Base-by-base conservation (phyloP, 768 basidiomycete species). In the Leccinum subtestaceum region DNA sequence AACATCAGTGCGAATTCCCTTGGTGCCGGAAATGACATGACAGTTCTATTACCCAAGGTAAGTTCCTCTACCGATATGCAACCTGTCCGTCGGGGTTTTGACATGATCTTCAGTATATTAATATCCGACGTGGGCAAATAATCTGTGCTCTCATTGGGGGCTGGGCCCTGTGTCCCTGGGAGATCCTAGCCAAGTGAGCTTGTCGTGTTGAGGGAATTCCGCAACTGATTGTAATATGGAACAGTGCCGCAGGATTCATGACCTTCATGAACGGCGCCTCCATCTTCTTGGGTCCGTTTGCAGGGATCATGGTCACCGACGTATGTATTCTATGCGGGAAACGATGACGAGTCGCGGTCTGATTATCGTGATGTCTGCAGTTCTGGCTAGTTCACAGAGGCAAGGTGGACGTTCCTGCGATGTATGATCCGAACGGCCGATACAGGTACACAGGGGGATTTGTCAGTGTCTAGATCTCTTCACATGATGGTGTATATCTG, bases 121-220 rank as follows among this genome's bases (percentile, higher is more conserved):
- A 95, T 68, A 91, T 94, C 61, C 80, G 83, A 53, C 80, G 93
- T 10, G 94, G 94, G 1, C 86, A 87, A 66, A 73, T 91, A 60
- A 76, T 95, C 34, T 93, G 91, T 62, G 89, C 91, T 0, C 55
- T 95, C 50, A 68, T 95, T 5, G 91, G 91, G 2, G 91, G 91
- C 1, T 95, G 93, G 93, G 84, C 81, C 0, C 72, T 92, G n/a
- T 85, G 84, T 61, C 91, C 93, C 4, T 95, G 93, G 93, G 85
- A 93, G 72, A 92, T 95, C 55, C 76, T 95, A 32, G 78, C 78
- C 3, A 80, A 76, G 70, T 70, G 29, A 40, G 63, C 17, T 55
- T 34, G 5, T 15, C 27, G 15, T 31, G 8, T 27, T 1, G 34
- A 48, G 17, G 4, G 5, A 3, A 34, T 38, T 4, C 6, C 7